Percentiles rank a stretch among this genome's conserved stretches.
phyloP scores from a whole-genome alignment of 257 asterid species.

The Handroanthus guayacan region DNA sequence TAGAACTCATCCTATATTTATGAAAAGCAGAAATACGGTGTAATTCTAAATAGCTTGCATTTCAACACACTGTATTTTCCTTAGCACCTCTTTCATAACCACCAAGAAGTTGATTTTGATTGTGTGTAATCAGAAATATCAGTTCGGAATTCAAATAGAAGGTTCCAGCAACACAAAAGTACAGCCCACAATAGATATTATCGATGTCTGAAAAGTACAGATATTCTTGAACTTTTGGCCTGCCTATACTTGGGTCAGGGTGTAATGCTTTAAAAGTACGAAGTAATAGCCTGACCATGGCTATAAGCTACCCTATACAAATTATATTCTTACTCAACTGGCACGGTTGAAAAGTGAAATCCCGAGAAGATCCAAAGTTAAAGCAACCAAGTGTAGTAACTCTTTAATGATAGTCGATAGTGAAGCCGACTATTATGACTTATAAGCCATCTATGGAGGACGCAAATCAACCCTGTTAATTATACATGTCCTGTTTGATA shows the following conservation, averaged over 20 bases:
- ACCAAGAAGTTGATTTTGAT: neutral
- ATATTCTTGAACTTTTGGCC: neutral
- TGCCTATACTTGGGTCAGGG: neutral
- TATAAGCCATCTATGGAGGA: neutral
- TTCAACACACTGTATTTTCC: neutral
- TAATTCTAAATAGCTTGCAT: neutral
- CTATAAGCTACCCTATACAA: neutral
- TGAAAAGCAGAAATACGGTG: neutral
- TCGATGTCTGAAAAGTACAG: neutral
- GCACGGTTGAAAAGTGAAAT: neutral
- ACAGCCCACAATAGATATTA: neutral
- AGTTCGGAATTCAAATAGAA: neutral
- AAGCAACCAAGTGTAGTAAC: neutral
- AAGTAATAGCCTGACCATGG: neutral
- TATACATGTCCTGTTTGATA: neutral
- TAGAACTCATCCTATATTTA: neutral
- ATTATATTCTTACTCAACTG: neutral
- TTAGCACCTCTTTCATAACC: neutral
- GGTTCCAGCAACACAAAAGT: neutral
- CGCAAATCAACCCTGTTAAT: neutral
- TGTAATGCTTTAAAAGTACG: neutral
- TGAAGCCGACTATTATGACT: neutral
- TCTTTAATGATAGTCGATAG: neutral
- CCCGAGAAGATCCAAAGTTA: neutral
- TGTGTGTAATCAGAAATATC: neutral